phyloP scores from a whole-genome alignment of 164 flowering plant species.

The Annona squamosa region DNA sequence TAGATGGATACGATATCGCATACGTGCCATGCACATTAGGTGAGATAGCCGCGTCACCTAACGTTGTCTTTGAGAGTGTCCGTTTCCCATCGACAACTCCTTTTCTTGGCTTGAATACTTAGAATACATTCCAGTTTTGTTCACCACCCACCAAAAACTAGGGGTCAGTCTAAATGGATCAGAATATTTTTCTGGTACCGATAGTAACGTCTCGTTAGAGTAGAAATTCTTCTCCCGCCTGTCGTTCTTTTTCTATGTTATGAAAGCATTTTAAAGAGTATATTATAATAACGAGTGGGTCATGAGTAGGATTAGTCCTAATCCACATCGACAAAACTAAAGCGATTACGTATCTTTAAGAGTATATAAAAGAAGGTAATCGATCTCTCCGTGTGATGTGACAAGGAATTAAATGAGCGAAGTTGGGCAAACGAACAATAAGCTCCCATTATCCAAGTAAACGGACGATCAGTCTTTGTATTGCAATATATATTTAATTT shows the following conservation, averaged over 20 bases:
- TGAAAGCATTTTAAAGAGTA: no score
- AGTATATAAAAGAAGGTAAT: no score
- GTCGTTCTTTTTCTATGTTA: background rate
- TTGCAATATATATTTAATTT: no score
- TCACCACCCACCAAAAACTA: background rate
- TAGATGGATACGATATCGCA: background rate
- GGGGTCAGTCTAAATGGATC: background rate
- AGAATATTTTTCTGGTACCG: background rate
- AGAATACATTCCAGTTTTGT: background rate
- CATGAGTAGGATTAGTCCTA: background rate
- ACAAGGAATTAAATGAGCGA: no score
- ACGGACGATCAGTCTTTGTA: no score
- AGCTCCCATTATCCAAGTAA: no score
- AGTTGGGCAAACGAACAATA: no score
- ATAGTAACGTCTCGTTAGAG: background rate
- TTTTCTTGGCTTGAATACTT: background rate
- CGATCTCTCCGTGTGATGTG: background rate
- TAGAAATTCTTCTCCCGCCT: background rate
- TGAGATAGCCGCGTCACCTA: background rate
- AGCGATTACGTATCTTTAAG: background rate
- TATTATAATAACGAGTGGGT: background rate
- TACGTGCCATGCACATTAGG: background rate
- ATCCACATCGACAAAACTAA: background rate
- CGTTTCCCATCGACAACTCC: background rate
- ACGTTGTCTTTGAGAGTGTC: background rate